Evolutionary conservation across 1,284 basidiomycete species (phyloP), one percentile per base, ranked within the genome.

Genomic region (Amylostereum areolatum): DNA sequence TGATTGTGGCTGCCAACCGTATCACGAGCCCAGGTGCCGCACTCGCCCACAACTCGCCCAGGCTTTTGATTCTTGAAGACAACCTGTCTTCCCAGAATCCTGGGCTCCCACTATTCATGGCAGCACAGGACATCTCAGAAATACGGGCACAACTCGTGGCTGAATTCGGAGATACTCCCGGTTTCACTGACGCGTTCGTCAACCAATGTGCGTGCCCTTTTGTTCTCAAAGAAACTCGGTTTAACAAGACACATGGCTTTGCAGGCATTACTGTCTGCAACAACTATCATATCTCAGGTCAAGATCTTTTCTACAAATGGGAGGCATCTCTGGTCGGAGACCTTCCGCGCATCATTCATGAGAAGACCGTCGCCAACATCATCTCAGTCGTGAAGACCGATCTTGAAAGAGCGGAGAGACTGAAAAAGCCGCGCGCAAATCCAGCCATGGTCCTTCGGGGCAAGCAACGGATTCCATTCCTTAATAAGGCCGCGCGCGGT

Each of bases 291-390:
- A 49, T 85, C 33, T 59, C 69, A 27, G 73, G 81, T 28, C 71
- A 81, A 25, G 63, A 73, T 43, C 72, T 92, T n/a, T 75, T 70
- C 48, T 90, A 71, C 65, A 89, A 87, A 62, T 84, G 85, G 76
- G 84, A 92, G 62, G 82, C 75, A 7, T 55, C 71, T 29, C 78
- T 74, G 41, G 75, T 70, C 64, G n/a, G n/a, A n/a, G 61, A 59
- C 62, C 39, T 65, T 67, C 24, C 59, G 51, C 35, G 71, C 46
- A 67, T 74, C 11, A 72, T 87, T 52, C 77, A 74, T 8, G 62
- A 68, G 54, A 72, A 78, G 44, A 74, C 78, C 3, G 64, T 81
- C 27, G 61, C 60, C n/a, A 71, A 73, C 12, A 70, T 89, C 51
- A 82, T 76, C 58, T 67, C 71, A 1, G 62, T 70, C 48, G 67